Evolutionary conservation across 1,284 basidiomycete genomes (phyloP).

Genomic region (Cryptococcus floricola): DNA sequence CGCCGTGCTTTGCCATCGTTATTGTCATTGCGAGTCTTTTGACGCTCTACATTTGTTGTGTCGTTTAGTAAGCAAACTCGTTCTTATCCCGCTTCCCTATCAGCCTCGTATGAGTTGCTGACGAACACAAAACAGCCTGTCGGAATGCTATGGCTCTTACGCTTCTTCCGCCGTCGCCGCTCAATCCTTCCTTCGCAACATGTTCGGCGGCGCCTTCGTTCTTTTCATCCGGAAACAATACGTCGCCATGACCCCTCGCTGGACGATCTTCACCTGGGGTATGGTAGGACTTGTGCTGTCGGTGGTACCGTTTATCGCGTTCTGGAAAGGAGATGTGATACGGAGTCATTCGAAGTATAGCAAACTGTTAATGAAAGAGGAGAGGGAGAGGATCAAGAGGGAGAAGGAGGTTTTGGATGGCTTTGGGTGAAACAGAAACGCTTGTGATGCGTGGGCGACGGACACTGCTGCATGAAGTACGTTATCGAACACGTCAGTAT

Average conservation of each 20-base stretch:
- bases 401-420: constrained; percentile 19
- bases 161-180: constrained; percentile 23
- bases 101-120: not conserved
- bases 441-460: too few species aligned
- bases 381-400: constrained; percentile 28
- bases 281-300: constrained; percentile 25
- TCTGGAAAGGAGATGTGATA: constrained; percentile 38
- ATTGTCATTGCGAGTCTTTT: constrained; percentile 44
- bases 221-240: constrained; percentile 21
- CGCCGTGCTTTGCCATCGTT: constrained; percentile 56
- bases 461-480: too few species aligned
- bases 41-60: constrained; percentile 35
- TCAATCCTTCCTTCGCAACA: constrained; percentile 29
- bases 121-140: constrained; percentile 9
- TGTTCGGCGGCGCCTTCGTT: constrained; percentile 23
- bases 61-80: constrained; percentile 36
- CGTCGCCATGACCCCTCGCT: constrained; percentile 20
- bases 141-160: constrained; percentile 28
- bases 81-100: not conserved
- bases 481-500: too few species aligned
- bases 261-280: constrained; percentile 21
- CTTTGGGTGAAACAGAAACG: not conserved
- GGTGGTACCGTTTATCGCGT: constrained; percentile 40
- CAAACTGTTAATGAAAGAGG: constrained; percentile 38
- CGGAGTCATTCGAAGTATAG: constrained; percentile 34